Evolutionary conservation across 768 basidiomycete species (phyloP).

Genomic region (Calocybe indica): DNA sequence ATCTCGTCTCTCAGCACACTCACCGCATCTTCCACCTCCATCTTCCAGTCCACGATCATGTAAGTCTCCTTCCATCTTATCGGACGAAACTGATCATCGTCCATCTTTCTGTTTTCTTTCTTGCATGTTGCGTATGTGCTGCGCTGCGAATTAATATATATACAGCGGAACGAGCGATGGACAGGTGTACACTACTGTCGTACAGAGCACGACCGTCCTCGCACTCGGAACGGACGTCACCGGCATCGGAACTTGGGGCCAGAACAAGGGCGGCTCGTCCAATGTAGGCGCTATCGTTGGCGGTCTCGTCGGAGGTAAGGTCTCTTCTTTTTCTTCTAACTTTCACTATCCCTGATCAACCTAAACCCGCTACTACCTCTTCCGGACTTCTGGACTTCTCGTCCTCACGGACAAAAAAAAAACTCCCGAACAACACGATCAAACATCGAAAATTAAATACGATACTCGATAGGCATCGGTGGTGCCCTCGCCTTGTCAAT

Average conservation of each 20-base stretch:
- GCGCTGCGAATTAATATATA: background rate
- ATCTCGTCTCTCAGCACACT: background rate
- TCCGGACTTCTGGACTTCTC: too few species aligned
- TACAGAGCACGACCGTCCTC: conserved; percentile 19
- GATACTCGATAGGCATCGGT: conserved; percentile 21
- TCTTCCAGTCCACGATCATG: background rate
- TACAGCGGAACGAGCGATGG: conserved; percentile 16
- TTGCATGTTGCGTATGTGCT: too few species aligned
- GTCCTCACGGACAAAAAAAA: too few species aligned
- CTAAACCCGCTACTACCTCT: too few species aligned
- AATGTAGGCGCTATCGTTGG: conserved; percentile 43
- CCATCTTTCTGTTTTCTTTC: background rate
- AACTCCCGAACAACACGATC: too few species aligned
- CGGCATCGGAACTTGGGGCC: background rate
- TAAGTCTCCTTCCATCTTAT: background rate
- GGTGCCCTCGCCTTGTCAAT: conserved; percentile 18
- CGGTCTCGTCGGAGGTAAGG: conserved; percentile 43
- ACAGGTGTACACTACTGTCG: conserved; percentile 18
- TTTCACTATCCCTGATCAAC: background rate
- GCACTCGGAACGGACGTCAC: conserved; percentile 18
- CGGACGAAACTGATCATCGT: background rate
- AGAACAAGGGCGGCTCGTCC: conserved; percentile 2
- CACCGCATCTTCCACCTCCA: background rate
- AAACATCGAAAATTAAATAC: too few species aligned
- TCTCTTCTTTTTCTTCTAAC: background rate